Evolutionary conservation across 2,329 filamentous ascomycete species (phyloP), one percentile per base, ranked within the genome.

Genomic region (Camptophora hylomeconis): DNA sequence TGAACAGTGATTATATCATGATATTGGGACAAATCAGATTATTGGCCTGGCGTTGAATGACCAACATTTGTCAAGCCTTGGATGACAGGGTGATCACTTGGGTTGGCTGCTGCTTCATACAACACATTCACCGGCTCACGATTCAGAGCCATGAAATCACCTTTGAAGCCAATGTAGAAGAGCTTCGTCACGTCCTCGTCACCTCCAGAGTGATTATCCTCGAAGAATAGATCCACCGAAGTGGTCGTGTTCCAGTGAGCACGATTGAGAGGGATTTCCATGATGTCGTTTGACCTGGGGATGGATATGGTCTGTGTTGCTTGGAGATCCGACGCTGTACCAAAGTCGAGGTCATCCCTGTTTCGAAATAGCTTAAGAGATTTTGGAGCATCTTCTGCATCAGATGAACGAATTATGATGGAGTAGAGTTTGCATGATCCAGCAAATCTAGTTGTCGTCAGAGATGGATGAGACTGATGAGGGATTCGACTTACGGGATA

Each of bases 31-130:
- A 23, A 17, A 20, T 20, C 7, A 2, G 18, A n/a, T 47, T 48
- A 60, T 45, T 57, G 51, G 20, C 59, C 57, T 37, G 57, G 51
- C 52, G 57, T 53, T 14, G 56, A 48, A 30, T 49, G 51, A 28
- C 49, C 46, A 15, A 52, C 37, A 11, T 54, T 53, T 29, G 45
- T 52, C 27, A 63, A 47, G 16, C 60, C 57, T 33, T 56, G 52
- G 26, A 62, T 57, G 26, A 57, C 51, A 40, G 56, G 57, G 58
- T 98, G 89, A 58, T 98, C 89, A 25, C 61, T 71, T 8, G 87
- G 89, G 53, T 94, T 93, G 19, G 89, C 79, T 15, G 87, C 87
- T 11, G 84, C 80, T 66, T 98, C 89, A 54, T 95, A 98, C 36
- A 93, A 47, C 45, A 95, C 87, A 43, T 79, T 83, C 5, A 79